phyloP scores from a whole-genome alignment of 495 filamentous ascomycete genomes.

The Neurospora terricola region DNA sequence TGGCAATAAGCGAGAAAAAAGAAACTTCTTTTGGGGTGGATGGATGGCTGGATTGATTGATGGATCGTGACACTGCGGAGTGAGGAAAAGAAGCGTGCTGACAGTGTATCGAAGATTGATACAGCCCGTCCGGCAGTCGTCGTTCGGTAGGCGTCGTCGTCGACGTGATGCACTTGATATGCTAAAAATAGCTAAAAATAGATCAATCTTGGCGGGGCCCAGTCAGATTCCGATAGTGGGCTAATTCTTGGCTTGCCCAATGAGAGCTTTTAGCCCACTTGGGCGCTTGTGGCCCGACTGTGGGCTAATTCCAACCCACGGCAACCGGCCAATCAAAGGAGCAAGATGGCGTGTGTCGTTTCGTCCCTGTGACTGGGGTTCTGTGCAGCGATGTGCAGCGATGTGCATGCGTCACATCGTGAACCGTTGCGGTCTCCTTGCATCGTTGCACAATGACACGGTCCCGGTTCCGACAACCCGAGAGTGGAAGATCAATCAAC shows the following conservation, averaged over 20 bases:
- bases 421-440: neutral
- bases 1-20: neutral
- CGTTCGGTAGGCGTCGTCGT: neutral
- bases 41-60: neutral
- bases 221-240: conserved; percentile 16
- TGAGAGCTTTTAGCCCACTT: conserved; percentile 15
- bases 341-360: neutral
- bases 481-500: neutral
- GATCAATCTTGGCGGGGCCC: conserved; percentile 5
- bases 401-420: neutral
- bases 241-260: conserved; percentile 18
- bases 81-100: neutral
- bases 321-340: conserved; percentile 8
- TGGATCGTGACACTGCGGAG: neutral
- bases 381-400: neutral
- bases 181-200: conserved; percentile 30
- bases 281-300: conserved; percentile 12
- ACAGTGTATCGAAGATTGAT: neutral
- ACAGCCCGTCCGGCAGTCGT: neutral
- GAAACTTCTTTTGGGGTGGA: neutral
- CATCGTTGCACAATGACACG: neutral
- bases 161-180: neutral
- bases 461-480: neutral
- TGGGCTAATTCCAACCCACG: conserved; percentile 7
- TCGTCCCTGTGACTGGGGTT: neutral